These are phyloP conservation scores for Caryopteris hybrid DNA, from an alignment of 305 asterid genomes.

Conservation along the genomic window DNA sequence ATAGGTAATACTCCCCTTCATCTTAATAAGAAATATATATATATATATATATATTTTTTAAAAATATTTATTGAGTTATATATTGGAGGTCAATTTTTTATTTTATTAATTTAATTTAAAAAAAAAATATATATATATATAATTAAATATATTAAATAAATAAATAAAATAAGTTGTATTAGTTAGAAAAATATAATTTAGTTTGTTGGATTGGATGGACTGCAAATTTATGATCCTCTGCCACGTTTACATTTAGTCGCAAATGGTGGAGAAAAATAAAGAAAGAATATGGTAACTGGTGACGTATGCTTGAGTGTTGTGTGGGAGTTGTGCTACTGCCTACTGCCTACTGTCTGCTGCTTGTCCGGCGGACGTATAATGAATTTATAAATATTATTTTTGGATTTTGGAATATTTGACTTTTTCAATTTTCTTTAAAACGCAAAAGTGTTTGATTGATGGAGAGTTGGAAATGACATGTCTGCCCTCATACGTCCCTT, in stretches of 20 bases:
- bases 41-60: no score
- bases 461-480: conserved; percentile 12
- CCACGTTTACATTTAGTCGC: not conserved
- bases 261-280: not conserved
- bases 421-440: not conserved
- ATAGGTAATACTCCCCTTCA: no score
- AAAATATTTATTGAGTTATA: no score
- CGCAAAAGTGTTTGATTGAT: not conserved
- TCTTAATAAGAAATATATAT: no score
- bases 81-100: no score
- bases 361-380: not conserved
- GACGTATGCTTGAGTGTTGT: conserved; percentile 40
- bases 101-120: no score
- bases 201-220: no score
- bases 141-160: no score
- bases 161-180: no score
- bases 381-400: not conserved
- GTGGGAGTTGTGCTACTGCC: conserved; percentile 24
- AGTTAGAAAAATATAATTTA: no score
- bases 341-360: not conserved
- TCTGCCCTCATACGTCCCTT: conserved; percentile 25
- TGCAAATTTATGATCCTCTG: not conserved
- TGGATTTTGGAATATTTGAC: conserved; percentile 14
- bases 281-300: not conserved
- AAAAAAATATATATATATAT: no score